Conservation (phyloP, 371 early-diverging fungal species). For the Massospora cicadina region DNA sequence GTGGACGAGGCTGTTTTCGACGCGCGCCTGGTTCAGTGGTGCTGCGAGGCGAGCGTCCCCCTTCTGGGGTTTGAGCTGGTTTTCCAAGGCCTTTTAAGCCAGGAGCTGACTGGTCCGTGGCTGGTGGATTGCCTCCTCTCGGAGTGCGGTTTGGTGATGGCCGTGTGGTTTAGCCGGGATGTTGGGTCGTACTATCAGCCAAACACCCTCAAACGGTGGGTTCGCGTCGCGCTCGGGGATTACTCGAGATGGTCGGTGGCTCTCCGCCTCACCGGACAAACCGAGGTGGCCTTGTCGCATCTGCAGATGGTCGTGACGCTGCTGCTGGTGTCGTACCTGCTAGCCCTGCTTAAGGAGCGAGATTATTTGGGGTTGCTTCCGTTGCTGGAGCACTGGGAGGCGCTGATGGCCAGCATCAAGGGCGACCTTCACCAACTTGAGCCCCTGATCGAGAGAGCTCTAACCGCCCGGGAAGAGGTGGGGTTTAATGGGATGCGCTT, state of each 20-base stretch:
- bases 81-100: constrained; percentile 6
- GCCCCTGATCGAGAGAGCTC: background rate
- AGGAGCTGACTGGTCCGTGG: constrained; percentile 17
- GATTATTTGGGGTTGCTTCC: background rate
- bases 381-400: background rate
- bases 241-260: background rate
- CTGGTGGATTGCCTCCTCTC: constrained; percentile 1
- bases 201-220: background rate
- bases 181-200: background rate
- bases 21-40: background rate
- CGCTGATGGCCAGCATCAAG: background rate
- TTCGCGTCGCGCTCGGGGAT: background rate
- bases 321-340: background rate
- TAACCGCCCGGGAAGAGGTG: background rate
- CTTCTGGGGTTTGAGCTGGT: background rate
- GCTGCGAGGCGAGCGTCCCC: background rate
- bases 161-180: background rate
- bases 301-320: background rate
- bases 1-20: background rate
- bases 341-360: background rate
- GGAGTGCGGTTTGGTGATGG: background rate
- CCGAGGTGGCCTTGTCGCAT: background rate
- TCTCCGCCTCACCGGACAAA: background rate
- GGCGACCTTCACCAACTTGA: background rate
- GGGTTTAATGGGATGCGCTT: no score